Percentiles rank a stretch among this genome's conserved stretches.
phyloP scores from a whole-genome alignment of 73 alveolate species.

The Paramecium tetraurelia region DNA sequence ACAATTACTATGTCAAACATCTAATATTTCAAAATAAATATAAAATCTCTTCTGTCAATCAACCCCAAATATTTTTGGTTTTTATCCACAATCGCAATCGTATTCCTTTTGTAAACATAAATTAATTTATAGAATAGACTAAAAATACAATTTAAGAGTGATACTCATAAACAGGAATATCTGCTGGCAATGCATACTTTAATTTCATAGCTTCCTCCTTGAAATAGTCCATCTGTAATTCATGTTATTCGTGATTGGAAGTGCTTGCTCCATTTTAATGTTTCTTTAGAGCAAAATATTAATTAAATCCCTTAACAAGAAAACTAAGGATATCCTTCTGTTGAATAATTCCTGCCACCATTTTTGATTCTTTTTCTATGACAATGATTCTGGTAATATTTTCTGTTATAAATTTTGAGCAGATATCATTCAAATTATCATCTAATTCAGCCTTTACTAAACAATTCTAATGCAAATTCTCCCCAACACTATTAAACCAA shows the following conservation, averaged over 20 bases:
- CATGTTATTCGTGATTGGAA: neutral
- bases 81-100: neutral
- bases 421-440: neutral
- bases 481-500: conserved; percentile 20
- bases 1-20: conserved; percentile 27
- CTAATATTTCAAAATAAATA: conserved; percentile 24
- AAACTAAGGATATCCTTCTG: conserved; percentile 3
- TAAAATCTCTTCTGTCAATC: conserved; percentile 40
- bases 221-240: neutral
- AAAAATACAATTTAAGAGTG: neutral
- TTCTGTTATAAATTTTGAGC: neutral
- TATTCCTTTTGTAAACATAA: neutral
- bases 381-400: conserved; percentile 12
- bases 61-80: neutral
- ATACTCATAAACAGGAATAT: conserved; percentile 36
- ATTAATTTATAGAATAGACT: conserved; percentile 6
- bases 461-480: neutral
- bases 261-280: neutral
- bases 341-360: conserved; percentile 34
- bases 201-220: neutral
- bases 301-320: conserved; percentile 17
- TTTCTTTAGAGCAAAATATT: neutral
- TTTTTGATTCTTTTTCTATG: neutral
- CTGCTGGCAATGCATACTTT: neutral
- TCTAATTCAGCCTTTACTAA: neutral